Evolutionary conservation across 2,329 filamentous ascomycete genomes (phyloP), one percentile per base, ranked within the genome.

Genomic region (Trichoderma breve): DNA sequence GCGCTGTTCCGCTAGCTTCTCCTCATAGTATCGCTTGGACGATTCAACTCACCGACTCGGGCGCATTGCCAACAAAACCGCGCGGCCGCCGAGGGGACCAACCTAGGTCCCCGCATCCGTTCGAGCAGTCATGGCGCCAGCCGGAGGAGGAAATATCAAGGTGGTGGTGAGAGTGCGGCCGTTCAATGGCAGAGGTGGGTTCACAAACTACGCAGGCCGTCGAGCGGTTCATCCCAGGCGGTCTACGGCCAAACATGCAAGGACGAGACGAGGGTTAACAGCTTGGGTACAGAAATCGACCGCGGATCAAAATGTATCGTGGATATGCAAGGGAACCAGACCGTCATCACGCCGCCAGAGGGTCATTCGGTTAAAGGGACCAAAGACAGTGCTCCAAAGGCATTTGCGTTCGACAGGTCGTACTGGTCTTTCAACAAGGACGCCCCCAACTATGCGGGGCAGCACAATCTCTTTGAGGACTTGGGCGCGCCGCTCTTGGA

Each of bases 391-490:
- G 91, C 90, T 7, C 86, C 89, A 74, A 98, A 98, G 82, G 88
- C 91, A 1, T 99, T 99, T 82, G 95, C 95, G 63, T 99, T 98
- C 83, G 96, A 99, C 84, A 91, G 91, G 79, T 98, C 94, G 68
- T 99, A 99, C 84, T 99, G 96, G 96, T 98, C 95, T 68, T 99
- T 98, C 82, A 90, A 95, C 83, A 92, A 92, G 77, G 87, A 87
- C 61, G 94, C 94, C 76, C 83, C 89, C 1, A 91, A 93, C 81
- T 99, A 95, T 81, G 95, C 96, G 58, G 94, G 93, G 21, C 96
- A 99, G 81, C 92, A 95, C 73, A 89, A 96, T 79, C 86, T 99
- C 21, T 97, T 97, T 81, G 87, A 90, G 69, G 96, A 98, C 80
- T 84, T 99, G 74, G 96, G 96, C 74, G 89, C 90, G 76, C 96